Evolutionary conservation across 2,329 filamentous ascomycete species (phyloP).

Genomic region (Alternaria atra): DNA sequence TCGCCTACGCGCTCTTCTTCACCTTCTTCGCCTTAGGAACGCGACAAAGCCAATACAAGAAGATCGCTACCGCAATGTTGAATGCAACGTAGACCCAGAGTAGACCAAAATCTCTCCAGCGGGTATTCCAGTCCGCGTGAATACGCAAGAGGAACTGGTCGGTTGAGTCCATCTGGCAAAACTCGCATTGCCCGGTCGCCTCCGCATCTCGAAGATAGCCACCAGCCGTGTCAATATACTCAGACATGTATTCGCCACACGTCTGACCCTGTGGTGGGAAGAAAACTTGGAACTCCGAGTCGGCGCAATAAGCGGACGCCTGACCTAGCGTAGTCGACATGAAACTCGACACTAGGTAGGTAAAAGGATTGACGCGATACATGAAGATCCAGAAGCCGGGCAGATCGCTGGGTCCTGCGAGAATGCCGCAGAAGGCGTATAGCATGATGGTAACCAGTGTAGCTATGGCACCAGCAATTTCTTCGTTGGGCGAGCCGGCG

Average conservation of each 20-base stretch:
- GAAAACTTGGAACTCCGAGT: slow-evolving; percentile 54
- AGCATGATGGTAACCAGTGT: slow-evolving; percentile 65
- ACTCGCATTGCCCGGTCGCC: slow-evolving; percentile 55
- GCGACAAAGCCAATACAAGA: slow-evolving; percentile 63
- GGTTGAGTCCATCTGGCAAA: slow-evolving; percentile 58
- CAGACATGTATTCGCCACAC: slow-evolving; percentile 56
- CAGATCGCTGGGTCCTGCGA: slow-evolving; percentile 65
- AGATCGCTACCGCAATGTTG: slow-evolving; percentile 58
- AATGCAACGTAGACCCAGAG: slow-evolving; percentile 62
- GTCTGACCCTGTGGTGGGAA: slow-evolving; percentile 50
- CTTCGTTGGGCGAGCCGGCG: slow-evolving; percentile 72
- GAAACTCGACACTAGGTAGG: slow-evolving; percentile 71
- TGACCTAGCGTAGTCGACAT: slow-evolving; percentile 57
- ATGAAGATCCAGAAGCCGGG: slow-evolving; percentile 83
- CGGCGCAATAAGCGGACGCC: slow-evolving; percentile 59
- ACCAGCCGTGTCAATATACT: slow-evolving; percentile 50
- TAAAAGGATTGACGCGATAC: slow-evolving; percentile 74
- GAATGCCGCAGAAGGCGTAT: slow-evolving; percentile 61
- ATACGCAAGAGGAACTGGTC: slow-evolving; percentile 58
- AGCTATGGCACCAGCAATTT: slow-evolving; percentile 71
- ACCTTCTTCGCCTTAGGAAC: slow-evolving; percentile 59
- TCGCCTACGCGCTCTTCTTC: slow-evolving; percentile 26
- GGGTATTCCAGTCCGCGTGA: slow-evolving; percentile 55
- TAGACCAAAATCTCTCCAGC: slow-evolving; percentile 68
- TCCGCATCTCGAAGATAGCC: slow-evolving; percentile 56